These are phyloP conservation scores for Exophiala lecanii-corni DNA, from an alignment of 2,329 filamentous ascomycete species.

Conservation along the genomic window DNA sequence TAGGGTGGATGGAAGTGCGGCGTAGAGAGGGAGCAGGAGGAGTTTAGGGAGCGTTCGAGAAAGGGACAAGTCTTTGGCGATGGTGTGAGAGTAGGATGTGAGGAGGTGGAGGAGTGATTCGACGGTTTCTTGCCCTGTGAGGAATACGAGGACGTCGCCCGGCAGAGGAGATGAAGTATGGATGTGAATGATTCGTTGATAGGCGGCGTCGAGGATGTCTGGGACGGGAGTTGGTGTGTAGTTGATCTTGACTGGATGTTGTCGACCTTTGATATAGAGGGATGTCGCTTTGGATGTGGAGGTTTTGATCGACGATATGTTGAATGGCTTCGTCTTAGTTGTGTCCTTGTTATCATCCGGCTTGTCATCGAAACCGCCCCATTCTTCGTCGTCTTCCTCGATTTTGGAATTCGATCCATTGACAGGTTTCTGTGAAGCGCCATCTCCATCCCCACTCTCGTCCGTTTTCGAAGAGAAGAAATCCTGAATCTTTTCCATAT, in stretches of 20 bases:
- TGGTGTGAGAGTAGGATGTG: constrained; percentile 68
- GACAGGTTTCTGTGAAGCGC: too few relatives aligned
- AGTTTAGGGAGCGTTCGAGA: constrained; percentile 52
- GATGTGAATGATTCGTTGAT: constrained; percentile 79
- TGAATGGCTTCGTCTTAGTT: neutral
- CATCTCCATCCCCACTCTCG: neutral
- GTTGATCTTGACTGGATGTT: constrained; percentile 74
- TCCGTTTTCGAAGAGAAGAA: constrained; percentile 57
- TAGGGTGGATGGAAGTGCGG: constrained; percentile 77
- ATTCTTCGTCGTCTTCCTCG: constrained; percentile 6
- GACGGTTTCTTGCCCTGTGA: constrained; percentile 90
- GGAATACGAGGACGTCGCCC: constrained; percentile 86
- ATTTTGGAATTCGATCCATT: too few relatives aligned
- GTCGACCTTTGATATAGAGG: constrained; percentile 75
- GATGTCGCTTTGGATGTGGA: constrained; percentile 35
- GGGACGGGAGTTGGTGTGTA: constrained; percentile 71
- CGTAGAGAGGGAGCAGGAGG: constrained; percentile 75
- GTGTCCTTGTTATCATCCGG: constrained; percentile 1
- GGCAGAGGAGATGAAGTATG: constrained; percentile 86
- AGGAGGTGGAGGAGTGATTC: constrained; percentile 75
- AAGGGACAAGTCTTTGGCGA: constrained; percentile 60
- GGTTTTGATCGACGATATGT: too few relatives aligned
- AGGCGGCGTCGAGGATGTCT: constrained; percentile 75
- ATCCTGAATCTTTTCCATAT: constrained; percentile 69
- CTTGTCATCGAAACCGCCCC: constrained; percentile 9